Percentiles rank a stretch among this genome's conserved stretches.
Conservation (phyloP, 75 land plant species). For the Sequoiadendron giganteum region DNA sequence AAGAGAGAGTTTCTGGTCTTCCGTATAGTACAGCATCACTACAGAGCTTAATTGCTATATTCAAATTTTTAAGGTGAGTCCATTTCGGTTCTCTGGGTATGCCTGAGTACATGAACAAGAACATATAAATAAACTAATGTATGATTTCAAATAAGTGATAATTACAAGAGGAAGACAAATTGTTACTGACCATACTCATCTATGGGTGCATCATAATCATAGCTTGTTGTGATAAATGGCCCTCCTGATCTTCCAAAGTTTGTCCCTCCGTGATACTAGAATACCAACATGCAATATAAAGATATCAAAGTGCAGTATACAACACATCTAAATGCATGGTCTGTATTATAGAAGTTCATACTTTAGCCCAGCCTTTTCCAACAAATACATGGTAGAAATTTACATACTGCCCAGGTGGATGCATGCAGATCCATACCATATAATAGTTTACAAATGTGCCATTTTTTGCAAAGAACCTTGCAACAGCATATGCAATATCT, state of each 20-base stretch:
- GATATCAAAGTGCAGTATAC: background rate
- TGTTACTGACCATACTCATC: constrained; percentile 43
- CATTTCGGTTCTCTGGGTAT: constrained; percentile 36
- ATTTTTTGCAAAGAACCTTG: constrained; percentile 76
- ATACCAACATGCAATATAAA: background rate
- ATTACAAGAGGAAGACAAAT: background rate
- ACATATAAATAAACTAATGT: background rate
- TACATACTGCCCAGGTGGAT: background rate
- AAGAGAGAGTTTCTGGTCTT: background rate
- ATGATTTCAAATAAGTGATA: background rate
- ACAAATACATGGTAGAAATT: background rate
- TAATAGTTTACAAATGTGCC: constrained; percentile 94
- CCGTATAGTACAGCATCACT: constrained; percentile 27
- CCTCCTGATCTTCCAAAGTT: constrained; percentile 78
- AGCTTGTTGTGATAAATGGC: constrained; percentile 57
- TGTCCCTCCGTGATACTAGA: constrained; percentile 88
- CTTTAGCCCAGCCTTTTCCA: background rate
- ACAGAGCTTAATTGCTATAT: constrained; percentile 37
- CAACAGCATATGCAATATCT: constrained; percentile 84
- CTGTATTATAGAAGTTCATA: background rate
- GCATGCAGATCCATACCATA: constrained; percentile 51
- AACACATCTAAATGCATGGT: background rate
- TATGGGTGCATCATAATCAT: constrained; percentile 85
- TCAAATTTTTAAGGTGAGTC: constrained; percentile 41
- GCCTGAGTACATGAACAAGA: constrained; percentile 16